These are phyloP conservation scores for Choanephora cucurbitarum DNA, from an alignment of 371 early-diverging fungal species.

Conservation along the genomic window DNA sequence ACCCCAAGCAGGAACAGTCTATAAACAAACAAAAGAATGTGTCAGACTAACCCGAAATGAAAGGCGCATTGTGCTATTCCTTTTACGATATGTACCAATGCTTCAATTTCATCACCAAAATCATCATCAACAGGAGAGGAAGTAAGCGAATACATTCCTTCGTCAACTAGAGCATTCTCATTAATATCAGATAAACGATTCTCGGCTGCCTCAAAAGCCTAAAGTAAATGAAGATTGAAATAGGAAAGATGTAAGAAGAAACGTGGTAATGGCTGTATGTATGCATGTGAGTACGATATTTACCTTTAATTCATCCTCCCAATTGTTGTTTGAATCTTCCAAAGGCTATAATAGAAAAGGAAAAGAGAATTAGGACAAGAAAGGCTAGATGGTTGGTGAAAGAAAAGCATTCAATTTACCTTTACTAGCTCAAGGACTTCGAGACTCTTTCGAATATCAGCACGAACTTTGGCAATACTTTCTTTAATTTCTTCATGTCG, in stretches of 20 bases:
- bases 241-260: conserved; percentile 4
- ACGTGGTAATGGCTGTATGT: too few relatives aligned
- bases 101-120: conserved; percentile 35
- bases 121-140: conserved; percentile 31
- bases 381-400: background rate
- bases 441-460: conserved; percentile 59
- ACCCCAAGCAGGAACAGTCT: conserved; percentile 41
- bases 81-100: conserved; percentile 19
- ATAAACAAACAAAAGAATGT: conserved; percentile 1
- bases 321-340: conserved; percentile 34
- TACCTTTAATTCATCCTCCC: conserved; percentile 47
- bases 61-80: background rate
- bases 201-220: conserved; percentile 47
- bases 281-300: background rate
- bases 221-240: conserved; percentile 1
- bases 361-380: too few relatives aligned
- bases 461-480: conserved; percentile 64
- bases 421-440: conserved; percentile 53
- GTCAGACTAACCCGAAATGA: background rate
- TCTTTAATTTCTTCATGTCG: conserved; percentile 51
- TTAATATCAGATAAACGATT: conserved; percentile 21
- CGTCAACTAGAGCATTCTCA: conserved; percentile 35
- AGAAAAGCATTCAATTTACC: conserved; percentile 14
- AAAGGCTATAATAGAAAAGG: conserved; percentile 27
- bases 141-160: conserved; percentile 35